phyloP scores from a whole-genome alignment of 495 filamentous ascomycete species.

The Sporormia fimetaria region DNA sequence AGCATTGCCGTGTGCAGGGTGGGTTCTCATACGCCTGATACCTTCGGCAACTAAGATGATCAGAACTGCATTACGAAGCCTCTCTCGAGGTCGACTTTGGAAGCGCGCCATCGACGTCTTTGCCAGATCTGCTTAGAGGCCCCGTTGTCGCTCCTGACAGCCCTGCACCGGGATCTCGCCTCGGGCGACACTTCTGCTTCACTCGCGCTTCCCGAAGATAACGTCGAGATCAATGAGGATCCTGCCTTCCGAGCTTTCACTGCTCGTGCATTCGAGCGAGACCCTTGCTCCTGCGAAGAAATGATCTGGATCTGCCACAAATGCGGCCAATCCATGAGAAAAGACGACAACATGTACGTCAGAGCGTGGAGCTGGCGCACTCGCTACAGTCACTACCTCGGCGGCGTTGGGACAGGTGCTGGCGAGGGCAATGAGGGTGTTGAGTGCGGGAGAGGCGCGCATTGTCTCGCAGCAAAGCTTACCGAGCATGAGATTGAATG shows the following conservation, averaged over 20 bases:
- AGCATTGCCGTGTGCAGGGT: slow-evolving; percentile 68
- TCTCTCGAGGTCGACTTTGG: slow-evolving; percentile 48
- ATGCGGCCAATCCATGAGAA: slow-evolving; percentile 59
- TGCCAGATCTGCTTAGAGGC: slow-evolving; percentile 60
- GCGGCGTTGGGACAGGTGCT: slow-evolving; percentile 74
- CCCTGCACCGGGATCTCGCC: background rate
- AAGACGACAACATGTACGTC: slow-evolving; percentile 60
- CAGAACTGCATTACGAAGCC: slow-evolving; percentile 82
- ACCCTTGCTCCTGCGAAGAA: slow-evolving; percentile 57
- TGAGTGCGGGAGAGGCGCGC: slow-evolving; percentile 59
- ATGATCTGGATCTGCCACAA: slow-evolving; percentile 69
- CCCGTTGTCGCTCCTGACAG: slow-evolving; percentile 37
- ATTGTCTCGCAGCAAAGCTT: slow-evolving; percentile 59
- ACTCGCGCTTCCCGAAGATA: slow-evolving; percentile 4
- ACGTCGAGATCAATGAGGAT: background rate
- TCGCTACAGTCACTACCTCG: slow-evolving; percentile 67
- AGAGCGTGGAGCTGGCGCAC: slow-evolving; percentile 82
- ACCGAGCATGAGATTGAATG: slow-evolving; percentile 66
- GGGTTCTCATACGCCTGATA: slow-evolving; percentile 4
- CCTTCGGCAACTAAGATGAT: slow-evolving; percentile 3
- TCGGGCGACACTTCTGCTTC: slow-evolving; percentile 22
- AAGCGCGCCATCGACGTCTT: slow-evolving; percentile 63
- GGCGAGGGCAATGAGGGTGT: slow-evolving; percentile 81
- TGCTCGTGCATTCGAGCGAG: slow-evolving; percentile 39
- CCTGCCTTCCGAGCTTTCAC: slow-evolving; percentile 28